Percentiles rank a stretch among this genome's conserved stretches.
Conservation (phyloP, 2,329 filamentous ascomycete species). For the Fusarium pilosicola region DNA sequence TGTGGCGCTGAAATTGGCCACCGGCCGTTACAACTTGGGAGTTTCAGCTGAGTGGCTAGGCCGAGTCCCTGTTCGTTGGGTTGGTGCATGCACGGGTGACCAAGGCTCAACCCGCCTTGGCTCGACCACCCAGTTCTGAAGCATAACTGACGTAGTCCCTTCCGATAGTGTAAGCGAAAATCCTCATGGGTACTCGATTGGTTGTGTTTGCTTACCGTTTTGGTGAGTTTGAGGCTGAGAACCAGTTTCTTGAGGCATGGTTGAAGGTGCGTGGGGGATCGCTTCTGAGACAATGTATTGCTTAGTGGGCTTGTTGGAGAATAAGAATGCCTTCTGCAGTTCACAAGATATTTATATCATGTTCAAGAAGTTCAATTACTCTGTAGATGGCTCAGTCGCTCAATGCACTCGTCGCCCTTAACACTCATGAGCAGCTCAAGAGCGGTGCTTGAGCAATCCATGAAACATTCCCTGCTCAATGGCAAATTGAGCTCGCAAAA, state of each 20-base stretch:
- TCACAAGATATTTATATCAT: neutral
- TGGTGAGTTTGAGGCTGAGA: neutral
- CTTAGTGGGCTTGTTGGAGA: fast-evolving
- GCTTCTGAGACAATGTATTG: too few species aligned
- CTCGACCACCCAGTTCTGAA: neutral
- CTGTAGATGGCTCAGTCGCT: neutral
- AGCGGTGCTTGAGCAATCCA: too few species aligned
- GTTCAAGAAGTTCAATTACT: fast-evolving
- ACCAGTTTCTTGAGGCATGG: neutral
- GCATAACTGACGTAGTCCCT: neutral
- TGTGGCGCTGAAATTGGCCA: fast-evolving
- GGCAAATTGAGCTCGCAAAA: neutral
- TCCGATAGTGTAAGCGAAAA: fast-evolving
- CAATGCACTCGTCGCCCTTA: fast-evolving
- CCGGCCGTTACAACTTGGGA: neutral
- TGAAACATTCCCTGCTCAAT: neutral
- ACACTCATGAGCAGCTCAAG: neutral
- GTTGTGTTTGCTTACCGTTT: neutral
- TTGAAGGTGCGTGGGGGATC: neutral
- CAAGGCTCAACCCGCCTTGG: neutral
- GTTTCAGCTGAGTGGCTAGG: neutral
- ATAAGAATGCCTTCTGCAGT: fast-evolving
- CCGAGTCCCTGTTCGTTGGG: neutral
- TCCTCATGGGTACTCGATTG: fast-evolving
- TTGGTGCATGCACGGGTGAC: neutral